Evolutionary conservation across 352 stramenopile species (phyloP).

Genomic region (Phytopythium sindhum): DNA sequence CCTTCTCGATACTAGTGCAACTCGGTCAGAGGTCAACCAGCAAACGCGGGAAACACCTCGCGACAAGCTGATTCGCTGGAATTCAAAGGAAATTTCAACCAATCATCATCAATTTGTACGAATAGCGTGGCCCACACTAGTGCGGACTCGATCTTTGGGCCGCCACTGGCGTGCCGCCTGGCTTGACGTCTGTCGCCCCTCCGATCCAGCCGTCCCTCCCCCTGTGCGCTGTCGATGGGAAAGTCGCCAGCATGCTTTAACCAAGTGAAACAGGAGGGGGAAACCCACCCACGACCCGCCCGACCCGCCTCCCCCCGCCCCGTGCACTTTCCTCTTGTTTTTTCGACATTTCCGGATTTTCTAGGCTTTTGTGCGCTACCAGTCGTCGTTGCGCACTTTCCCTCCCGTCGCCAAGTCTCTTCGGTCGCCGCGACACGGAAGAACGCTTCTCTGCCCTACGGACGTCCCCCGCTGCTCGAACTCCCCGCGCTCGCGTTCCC

Average conservation of each 20-base stretch:
- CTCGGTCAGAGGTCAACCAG: background rate
- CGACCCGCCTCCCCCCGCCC: background rate
- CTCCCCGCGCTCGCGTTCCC: background rate
- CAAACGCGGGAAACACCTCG: background rate
- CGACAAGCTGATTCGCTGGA: background rate
- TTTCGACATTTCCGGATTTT: slow-evolving; percentile 25
- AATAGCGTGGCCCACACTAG: background rate
- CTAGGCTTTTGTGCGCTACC: background rate
- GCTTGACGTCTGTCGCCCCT: slow-evolving; percentile 10
- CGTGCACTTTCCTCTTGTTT: background rate
- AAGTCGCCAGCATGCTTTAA: background rate
- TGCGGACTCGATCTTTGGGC: background rate
- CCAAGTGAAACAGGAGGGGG: background rate
- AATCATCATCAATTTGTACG: background rate
- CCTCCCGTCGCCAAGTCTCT: background rate
- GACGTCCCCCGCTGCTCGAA: background rate
- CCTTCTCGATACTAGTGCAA: background rate
- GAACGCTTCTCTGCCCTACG: background rate
- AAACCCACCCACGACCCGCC: background rate
- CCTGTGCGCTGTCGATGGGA: background rate
- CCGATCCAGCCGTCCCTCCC: slow-evolving; percentile 12
- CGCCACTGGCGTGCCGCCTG: background rate
- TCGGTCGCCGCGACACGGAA: slow-evolving; percentile 1
- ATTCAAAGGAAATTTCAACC: background rate
- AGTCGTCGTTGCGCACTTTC: slow-evolving; percentile 1